Conservation (phyloP, 2,329 filamentous ascomycete genomes). For the Pseudogymnoascus sp. region DNA sequence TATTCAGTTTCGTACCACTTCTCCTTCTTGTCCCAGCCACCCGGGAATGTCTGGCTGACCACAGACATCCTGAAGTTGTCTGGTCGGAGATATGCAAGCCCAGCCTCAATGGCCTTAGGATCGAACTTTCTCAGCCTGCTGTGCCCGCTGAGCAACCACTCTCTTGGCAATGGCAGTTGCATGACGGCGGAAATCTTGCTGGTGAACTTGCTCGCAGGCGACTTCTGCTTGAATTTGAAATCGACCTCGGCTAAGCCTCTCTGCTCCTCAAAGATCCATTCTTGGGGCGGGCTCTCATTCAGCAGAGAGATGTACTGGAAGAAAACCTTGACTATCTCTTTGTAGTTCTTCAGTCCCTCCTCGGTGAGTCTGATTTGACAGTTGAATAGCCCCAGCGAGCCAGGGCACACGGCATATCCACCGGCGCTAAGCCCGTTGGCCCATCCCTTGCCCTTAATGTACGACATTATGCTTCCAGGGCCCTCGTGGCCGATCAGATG, state of each 20-base stretch:
- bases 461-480: constrained; percentile 63
- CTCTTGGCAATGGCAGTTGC: constrained; percentile 81
- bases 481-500: constrained; percentile 69
- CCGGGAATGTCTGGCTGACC: constrained; percentile 75
- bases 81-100: constrained; percentile 64
- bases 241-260: constrained; percentile 85
- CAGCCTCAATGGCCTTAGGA: constrained; percentile 63
- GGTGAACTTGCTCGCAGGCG: constrained; percentile 78
- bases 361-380: constrained; percentile 59
- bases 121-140: constrained; percentile 74
- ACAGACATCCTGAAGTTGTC: constrained; percentile 86
- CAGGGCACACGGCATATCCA: constrained; percentile 50
- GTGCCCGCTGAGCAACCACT: constrained; percentile 78
- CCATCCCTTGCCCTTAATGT: constrained; percentile 66
- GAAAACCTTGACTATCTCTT: constrained; percentile 57
- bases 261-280: constrained; percentile 93
- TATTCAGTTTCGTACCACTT: constrained; percentile 99
- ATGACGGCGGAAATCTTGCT: constrained; percentile 78
- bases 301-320: constrained; percentile 84
- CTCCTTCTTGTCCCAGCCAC: constrained; percentile 78
- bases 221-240: constrained; percentile 93
- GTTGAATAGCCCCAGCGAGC: constrained; percentile 58
- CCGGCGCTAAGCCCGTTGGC: constrained; percentile 60
- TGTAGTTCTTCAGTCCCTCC: constrained; percentile 48
- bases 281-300: constrained; percentile 66